phyloP scores from a whole-genome alignment of 2,329 filamentous ascomycete species.

The Xenoacremonium recifei region DNA sequence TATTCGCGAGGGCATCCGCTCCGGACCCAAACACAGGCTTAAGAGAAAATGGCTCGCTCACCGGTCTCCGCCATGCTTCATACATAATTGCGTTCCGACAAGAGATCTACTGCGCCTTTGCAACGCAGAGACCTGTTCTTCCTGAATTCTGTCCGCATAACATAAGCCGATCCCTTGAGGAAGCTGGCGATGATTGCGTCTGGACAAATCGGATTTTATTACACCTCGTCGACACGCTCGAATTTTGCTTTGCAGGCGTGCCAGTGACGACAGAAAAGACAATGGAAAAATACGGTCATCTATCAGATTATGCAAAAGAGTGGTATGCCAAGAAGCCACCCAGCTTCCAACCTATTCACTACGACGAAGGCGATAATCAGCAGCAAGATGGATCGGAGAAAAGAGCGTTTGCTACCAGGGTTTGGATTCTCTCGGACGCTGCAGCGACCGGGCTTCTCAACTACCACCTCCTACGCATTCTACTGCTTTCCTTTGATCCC shows the following conservation, averaged over 20 bases:
- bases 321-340: constrained; percentile 20
- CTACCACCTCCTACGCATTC: constrained; percentile 17
- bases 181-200: constrained; percentile 1
- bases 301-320: constrained; percentile 12
- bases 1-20: constrained; percentile 5
- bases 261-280: background rate
- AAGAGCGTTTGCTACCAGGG: constrained; percentile 8
- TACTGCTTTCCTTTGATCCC: constrained; percentile 17
- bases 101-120: constrained; percentile 6
- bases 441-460: constrained; percentile 17
- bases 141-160: constrained; percentile 4
- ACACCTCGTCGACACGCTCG: constrained; percentile 4
- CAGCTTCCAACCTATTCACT: constrained; percentile 14
- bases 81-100: constrained; percentile 9
- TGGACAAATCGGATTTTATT: constrained; percentile 8
- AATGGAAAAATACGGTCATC: constrained; percentile 4
- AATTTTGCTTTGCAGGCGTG: constrained; percentile 5
- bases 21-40: background rate
- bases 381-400: background rate
- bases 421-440: constrained; percentile 15
- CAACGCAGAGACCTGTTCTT: constrained; percentile 4
- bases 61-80: constrained; percentile 5
- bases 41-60: background rate
- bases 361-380: background rate
- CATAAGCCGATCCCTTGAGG: constrained; percentile 5